Conservation (phyloP, 495 filamentous ascomycete genomes). For the Hypoxylon lenormandii region DNA sequence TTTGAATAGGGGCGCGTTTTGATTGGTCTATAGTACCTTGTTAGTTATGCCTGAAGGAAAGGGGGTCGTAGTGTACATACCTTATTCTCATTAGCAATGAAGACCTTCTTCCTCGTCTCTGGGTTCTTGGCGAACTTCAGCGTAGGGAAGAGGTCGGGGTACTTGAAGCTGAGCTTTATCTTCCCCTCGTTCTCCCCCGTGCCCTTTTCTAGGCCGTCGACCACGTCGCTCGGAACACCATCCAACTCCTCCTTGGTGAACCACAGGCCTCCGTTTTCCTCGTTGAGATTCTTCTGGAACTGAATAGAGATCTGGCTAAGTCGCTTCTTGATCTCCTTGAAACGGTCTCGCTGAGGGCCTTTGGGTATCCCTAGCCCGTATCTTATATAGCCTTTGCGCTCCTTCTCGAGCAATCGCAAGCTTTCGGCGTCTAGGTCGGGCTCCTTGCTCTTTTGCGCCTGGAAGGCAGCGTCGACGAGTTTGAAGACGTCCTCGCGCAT, state of each 20-base stretch:
- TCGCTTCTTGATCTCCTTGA: conserved; percentile 74
- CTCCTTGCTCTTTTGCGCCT: conserved; percentile 57
- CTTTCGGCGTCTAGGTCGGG: conserved; percentile 63
- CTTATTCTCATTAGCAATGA: conserved; percentile 71
- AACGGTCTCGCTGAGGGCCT: conserved; percentile 67
- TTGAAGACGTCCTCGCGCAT: conserved; percentile 73
- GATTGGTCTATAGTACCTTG: conserved; percentile 67
- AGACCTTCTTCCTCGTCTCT: conserved; percentile 66
- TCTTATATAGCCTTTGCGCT: conserved; percentile 68
- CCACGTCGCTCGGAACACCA: conserved; percentile 68
- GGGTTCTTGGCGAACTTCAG: conserved; percentile 69
- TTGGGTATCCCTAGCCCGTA: conserved; percentile 68
- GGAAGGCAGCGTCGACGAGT: conserved; percentile 67
- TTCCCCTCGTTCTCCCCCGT: conserved; percentile 74
- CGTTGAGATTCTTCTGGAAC: conserved; percentile 71
- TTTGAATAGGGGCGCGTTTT: conserved; percentile 86
- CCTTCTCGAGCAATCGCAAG: conserved; percentile 66
- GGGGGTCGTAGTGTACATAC: conserved; percentile 36
- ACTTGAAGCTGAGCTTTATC: conserved; percentile 70
- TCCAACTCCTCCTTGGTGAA: conserved; percentile 69
- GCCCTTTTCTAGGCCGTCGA: conserved; percentile 74
- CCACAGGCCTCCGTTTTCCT: conserved; percentile 72
- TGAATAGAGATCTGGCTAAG: conserved; percentile 67
- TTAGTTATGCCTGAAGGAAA: conserved; percentile 14
- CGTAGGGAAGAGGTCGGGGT: conserved; percentile 71